Evolutionary conservation across 441 rosid genomes (phyloP).

Genomic region (Jatropha multifida): DNA sequence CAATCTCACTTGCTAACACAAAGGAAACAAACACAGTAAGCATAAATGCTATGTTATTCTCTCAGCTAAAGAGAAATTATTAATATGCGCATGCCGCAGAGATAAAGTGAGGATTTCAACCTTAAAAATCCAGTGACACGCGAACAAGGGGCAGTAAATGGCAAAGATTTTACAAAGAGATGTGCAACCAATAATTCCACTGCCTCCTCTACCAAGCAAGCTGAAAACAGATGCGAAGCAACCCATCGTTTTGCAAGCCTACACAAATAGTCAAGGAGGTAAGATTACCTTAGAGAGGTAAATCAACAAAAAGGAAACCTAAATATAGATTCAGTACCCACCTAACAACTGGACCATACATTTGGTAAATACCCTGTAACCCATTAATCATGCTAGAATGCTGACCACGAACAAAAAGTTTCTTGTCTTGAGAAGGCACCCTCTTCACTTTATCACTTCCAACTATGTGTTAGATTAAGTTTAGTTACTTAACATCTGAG

Average conservation of each 20-base stretch:
- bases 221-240: conserved; percentile 86
- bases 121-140: conserved; percentile 87
- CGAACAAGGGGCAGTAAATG: conserved; percentile 76
- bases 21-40: neutral
- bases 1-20: no score
- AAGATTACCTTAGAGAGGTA: neutral
- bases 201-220: conserved; percentile 86
- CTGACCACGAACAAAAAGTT: conserved; percentile 69
- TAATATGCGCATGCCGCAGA: conserved; percentile 2
- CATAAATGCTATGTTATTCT: neutral
- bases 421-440: conserved; percentile 62
- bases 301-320: neutral
- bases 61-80: conserved; percentile 1
- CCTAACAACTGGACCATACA: conserved; percentile 80
- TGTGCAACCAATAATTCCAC: conserved; percentile 81
- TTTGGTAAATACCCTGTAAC: conserved; percentile 60
- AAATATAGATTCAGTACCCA: conserved; percentile 11
- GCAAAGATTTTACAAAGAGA: conserved; percentile 77
- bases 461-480: conserved; percentile 38
- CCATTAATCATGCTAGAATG: conserved; percentile 97
- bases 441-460: conserved; percentile 52
- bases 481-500: conserved; percentile 23
- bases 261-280: conserved; percentile 15
- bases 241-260: conserved; percentile 99
- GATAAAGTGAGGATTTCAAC: conserved; percentile 34